Evolutionary conservation across 495 filamentous ascomycete genomes (phyloP).

Genomic region (Glutinoglossum americanum): DNA sequence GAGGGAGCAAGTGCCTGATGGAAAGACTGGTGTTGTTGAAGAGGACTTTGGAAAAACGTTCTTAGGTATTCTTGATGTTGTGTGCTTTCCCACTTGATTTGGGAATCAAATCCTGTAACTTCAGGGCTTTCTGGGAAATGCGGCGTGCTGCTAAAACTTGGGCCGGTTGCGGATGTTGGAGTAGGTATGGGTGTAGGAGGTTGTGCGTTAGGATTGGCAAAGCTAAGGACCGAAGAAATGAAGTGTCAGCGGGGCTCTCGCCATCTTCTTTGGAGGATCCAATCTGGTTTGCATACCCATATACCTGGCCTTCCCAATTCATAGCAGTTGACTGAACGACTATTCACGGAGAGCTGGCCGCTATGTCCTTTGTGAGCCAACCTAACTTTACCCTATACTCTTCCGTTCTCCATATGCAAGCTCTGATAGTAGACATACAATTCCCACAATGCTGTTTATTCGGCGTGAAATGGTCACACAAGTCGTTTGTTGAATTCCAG

Average conservation of each 20-base stretch:
- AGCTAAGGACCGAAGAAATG: slow-evolving; percentile 25
- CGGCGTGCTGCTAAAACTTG: slow-evolving; percentile 33
- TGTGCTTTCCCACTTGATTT: slow-evolving; percentile 20
- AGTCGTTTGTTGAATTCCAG: neutral
- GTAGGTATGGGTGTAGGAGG: slow-evolving; percentile 60
- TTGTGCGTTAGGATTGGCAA: slow-evolving; percentile 57
- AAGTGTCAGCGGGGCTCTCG: neutral
- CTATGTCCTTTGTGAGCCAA: neutral
- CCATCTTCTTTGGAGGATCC: neutral
- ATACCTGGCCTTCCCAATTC: slow-evolving; percentile 3
- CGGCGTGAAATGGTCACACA: neutral
- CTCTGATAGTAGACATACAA: neutral
- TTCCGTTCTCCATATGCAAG: neutral
- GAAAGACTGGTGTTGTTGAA: neutral
- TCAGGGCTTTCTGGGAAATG: slow-evolving; percentile 49
- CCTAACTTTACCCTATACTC: neutral
- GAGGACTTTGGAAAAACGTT: slow-evolving; percentile 29
- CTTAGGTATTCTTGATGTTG: slow-evolving; percentile 31
- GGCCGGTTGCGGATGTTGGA: slow-evolving; percentile 30
- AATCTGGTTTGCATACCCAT: neutral
- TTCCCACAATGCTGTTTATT: neutral
- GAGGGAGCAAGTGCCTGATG: slow-evolving; percentile 20
- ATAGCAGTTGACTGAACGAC: slow-evolving; percentile 1
- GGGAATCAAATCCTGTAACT: slow-evolving; percentile 28
- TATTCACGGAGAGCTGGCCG: neutral